Conservation (phyloP, 352 stramenopile genomes). For the Pythium rhizo-oryzae region DNA sequence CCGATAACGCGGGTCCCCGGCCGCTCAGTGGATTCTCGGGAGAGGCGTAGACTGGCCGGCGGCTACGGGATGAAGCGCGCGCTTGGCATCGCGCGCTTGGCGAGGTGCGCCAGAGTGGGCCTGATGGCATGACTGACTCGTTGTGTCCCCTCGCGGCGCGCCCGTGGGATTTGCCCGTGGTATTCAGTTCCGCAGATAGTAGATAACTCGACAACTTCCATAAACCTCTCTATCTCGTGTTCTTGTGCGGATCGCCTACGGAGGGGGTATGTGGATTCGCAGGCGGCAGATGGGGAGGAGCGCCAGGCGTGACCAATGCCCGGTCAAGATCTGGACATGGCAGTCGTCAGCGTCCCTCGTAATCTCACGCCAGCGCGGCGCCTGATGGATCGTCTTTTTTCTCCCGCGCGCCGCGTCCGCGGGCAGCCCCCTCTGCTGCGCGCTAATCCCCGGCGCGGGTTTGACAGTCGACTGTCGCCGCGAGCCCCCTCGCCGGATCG, state of each 20-base stretch:
- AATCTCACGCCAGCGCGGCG: constrained; percentile 10
- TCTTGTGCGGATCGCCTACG: too few relatives aligned
- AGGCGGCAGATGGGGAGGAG: neutral
- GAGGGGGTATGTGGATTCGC: too few relatives aligned
- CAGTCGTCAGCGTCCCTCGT: neutral
- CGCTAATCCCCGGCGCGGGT: too few relatives aligned
- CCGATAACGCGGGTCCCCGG: neutral
- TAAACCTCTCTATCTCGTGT: too few relatives aligned
- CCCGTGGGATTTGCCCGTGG: neutral
- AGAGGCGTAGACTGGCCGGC: too few relatives aligned
- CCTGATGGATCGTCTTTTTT: neutral
- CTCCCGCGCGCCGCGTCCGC: neutral
- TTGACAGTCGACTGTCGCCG: too few relatives aligned
- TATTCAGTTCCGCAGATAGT: too few relatives aligned
- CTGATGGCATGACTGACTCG: constrained; percentile 24
- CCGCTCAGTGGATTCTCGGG: neutral
- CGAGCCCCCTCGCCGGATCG: neutral
- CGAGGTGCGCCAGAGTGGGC: constrained; percentile 16
- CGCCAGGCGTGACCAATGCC: constrained; percentile 16
- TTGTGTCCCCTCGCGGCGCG: constrained; percentile 14
- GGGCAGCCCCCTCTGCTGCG: too few relatives aligned
- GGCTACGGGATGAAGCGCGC: too few relatives aligned
- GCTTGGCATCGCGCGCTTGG: neutral
- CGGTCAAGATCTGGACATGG: constrained; percentile 17
- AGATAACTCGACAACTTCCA: too few relatives aligned